These are phyloP conservation scores for Coriolopsis trogii DNA, from an alignment of 1,284 basidiomycete genomes.

Conservation along the genomic window DNA sequence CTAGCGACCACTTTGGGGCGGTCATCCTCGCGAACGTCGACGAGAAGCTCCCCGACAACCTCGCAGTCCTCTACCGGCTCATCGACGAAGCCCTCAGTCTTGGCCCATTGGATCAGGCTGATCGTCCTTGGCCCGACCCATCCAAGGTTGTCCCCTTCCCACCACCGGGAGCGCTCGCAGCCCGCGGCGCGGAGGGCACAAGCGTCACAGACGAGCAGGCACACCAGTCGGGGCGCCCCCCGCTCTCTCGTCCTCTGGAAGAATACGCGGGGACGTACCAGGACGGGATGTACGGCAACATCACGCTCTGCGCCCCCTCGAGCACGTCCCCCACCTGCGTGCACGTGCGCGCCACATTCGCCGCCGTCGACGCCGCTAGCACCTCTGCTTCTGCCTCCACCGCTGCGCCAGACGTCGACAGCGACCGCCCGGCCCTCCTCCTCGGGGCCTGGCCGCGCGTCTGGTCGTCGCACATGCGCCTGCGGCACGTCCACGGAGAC, in stretches of 20 bases:
- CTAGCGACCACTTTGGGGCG: slow-evolving; percentile 40
- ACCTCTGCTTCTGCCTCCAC: not conserved
- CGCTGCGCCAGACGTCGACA: no score
- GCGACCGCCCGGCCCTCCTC: no score
- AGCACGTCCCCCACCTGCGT: slow-evolving; percentile 31
- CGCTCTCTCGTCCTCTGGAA: slow-evolving; percentile 3
- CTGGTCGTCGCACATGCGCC: slow-evolving; percentile 31
- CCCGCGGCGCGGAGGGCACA: no score
- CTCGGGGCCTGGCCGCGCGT: slow-evolving; percentile 28
- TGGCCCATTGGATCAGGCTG: no score
- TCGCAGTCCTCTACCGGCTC: slow-evolving; percentile 27
- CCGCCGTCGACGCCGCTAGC: not conserved
- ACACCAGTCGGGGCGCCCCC: not conserved
- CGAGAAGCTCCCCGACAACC: slow-evolving; percentile 34
- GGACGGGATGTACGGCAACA: slow-evolving; percentile 37
- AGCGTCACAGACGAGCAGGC: no score
- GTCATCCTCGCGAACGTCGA: slow-evolving; percentile 47
- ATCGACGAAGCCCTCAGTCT: slow-evolving; percentile 25
- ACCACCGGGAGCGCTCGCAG: no score
- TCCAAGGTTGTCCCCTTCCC: no score
- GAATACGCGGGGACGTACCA: slow-evolving; percentile 36
- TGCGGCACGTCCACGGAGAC: slow-evolving; percentile 17
- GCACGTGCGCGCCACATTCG: slow-evolving; percentile 30
- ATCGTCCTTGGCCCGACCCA: no score
- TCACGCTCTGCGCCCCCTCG: slow-evolving; percentile 37